These are phyloP conservation scores for Cercospora sp. DNA, from an alignment of 2,329 filamentous ascomycete species.

Conservation along the genomic window DNA sequence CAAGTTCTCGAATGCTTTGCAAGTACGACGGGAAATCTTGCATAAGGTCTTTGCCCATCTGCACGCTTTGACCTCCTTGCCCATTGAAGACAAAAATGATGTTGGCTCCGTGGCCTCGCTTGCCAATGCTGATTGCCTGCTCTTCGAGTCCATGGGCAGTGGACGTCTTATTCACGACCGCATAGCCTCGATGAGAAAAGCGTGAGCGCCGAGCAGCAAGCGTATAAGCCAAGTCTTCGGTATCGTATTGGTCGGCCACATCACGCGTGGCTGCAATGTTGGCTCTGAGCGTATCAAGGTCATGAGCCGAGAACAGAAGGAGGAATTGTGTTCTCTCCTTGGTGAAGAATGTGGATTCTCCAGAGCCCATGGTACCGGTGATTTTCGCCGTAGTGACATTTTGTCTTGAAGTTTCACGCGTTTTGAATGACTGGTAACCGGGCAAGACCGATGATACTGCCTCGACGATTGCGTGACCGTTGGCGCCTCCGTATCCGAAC, in stretches of 20 bases:
- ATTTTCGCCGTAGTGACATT: slow-evolving; percentile 15
- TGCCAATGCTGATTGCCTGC: slow-evolving; percentile 7
- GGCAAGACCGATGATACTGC: neutral
- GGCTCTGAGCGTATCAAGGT: slow-evolving; percentile 28
- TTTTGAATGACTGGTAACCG: neutral
- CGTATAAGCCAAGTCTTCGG: neutral
- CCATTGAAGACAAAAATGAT: slow-evolving; percentile 24
- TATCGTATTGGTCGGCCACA: neutral
- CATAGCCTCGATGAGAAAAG: neutral
- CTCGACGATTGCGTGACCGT: slow-evolving; percentile 14
- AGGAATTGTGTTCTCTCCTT: slow-evolving; percentile 1
- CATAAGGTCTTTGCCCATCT: slow-evolving; percentile 18
- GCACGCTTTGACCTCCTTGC: slow-evolving; percentile 25
- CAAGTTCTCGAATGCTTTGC: slow-evolving; percentile 9
- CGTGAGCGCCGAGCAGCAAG: slow-evolving; percentile 1
- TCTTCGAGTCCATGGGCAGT: slow-evolving; percentile 10
- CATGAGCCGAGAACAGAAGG: neutral
- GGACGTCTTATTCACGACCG: neutral
- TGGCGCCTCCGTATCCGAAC: slow-evolving; percentile 32
- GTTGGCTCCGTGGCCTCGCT: slow-evolving; percentile 1
- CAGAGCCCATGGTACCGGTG: slow-evolving; percentile 4
- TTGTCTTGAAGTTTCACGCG: neutral
- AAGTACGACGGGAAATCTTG: slow-evolving; percentile 20
- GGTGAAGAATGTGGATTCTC: neutral
- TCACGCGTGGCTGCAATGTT: slow-evolving; percentile 1